These are phyloP conservation scores for Plasmodium adleri DNA, from an alignment of 169 alveolate species.

Conservation along the genomic window DNA sequence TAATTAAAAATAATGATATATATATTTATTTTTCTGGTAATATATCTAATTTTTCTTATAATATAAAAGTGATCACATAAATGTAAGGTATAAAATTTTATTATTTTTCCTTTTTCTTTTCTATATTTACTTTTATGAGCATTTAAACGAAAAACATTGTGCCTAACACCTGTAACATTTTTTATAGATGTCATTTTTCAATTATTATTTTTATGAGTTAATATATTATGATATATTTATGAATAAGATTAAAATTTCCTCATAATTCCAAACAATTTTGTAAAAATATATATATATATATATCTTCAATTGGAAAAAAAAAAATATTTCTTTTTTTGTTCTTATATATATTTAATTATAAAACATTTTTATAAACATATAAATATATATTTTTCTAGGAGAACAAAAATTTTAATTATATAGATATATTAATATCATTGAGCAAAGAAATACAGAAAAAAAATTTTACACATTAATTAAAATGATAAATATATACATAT, in stretches of 20 bases:
- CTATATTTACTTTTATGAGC: slow-evolving; percentile 63
- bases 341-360: too few species aligned
- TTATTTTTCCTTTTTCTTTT: background rate
- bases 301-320: background rate
- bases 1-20: background rate
- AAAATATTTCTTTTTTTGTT: too few species aligned
- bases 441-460: too few species aligned
- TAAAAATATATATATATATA: slow-evolving; percentile 1
- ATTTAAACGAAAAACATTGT: slow-evolving; percentile 68
- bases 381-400: too few species aligned
- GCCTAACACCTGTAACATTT: slow-evolving; percentile 64
- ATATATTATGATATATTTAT: slow-evolving; percentile 4
- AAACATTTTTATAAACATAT: too few species aligned
- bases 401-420: too few species aligned
- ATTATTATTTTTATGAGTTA: background rate
- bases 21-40: background rate
- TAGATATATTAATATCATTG: too few species aligned
- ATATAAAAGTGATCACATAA: background rate
- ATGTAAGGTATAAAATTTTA: background rate
- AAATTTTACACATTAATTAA: too few species aligned
- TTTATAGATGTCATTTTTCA: slow-evolving; percentile 50
- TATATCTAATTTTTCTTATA: background rate
- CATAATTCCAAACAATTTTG: background rate
- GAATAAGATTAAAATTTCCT: slow-evolving; percentile 13
- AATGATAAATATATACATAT: too few species aligned